Evolutionary conservation across 495 filamentous ascomycete genomes (phyloP).

Genomic region (Daldinia caldariorum): DNA sequence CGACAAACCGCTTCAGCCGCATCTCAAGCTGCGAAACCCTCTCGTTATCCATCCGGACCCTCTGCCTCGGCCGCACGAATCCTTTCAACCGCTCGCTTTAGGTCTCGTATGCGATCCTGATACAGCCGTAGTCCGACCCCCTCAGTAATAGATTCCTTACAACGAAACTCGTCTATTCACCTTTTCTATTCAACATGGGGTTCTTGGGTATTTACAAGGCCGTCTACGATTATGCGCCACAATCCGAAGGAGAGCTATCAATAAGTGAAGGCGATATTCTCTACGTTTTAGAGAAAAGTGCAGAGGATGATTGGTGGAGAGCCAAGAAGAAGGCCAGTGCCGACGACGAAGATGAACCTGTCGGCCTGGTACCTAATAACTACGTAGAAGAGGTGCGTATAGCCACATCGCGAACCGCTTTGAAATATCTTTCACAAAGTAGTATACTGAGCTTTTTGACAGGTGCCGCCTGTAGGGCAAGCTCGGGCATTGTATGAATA

Average conservation of each 20-base stretch:
- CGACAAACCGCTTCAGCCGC: constrained; percentile 4
- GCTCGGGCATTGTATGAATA: constrained; percentile 96
- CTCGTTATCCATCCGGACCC: constrained; percentile 12
- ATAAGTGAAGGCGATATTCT: constrained; percentile 91
- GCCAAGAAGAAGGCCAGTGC: constrained; percentile 94
- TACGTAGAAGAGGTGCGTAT: constrained; percentile 92
- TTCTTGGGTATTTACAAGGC: constrained; percentile 94
- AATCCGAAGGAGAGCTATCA: constrained; percentile 86
- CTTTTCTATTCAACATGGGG: constrained; percentile 55
- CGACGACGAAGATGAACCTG: constrained; percentile 93
- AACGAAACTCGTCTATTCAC: not conserved
- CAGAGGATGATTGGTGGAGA: constrained; percentile 97
- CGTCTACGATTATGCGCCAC: constrained; percentile 92
- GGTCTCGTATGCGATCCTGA: constrained; percentile 24
- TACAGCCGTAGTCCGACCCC: not conserved
- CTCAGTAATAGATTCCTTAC: constrained; percentile 7
- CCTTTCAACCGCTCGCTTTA: constrained; percentile 14
- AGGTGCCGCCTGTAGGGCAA: constrained; percentile 76
- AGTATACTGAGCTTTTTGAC: constrained; percentile 32
- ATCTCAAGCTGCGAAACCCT: constrained; percentile 19
- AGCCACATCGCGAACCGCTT: not conserved
- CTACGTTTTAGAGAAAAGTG: constrained; percentile 89
- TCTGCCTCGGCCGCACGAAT: constrained; percentile 19
- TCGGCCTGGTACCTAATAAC: constrained; percentile 92
- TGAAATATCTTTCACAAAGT: constrained; percentile 6